Conservation (phyloP, 192 early-diverging fungal species). For the Coemansia sp. region DNA sequence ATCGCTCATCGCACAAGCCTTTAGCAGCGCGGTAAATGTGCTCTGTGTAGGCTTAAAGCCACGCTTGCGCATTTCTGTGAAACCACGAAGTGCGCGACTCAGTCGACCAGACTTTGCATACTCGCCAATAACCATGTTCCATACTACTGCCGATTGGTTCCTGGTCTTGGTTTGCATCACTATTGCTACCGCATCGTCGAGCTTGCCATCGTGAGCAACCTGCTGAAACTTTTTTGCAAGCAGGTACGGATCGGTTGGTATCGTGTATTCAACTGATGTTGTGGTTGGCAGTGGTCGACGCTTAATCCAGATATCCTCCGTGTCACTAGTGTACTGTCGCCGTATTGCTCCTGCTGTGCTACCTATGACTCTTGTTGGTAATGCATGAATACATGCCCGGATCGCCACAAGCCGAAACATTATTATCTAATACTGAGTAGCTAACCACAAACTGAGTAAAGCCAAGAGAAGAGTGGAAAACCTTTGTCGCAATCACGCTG, state of each 20-base stretch:
- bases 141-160: slow-evolving; percentile 39
- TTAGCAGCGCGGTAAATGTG: slow-evolving; percentile 44
- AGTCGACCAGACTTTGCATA: slow-evolving; percentile 44
- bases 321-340: background rate
- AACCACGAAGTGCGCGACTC: slow-evolving; percentile 37
- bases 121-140: slow-evolving; percentile 52
- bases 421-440: background rate
- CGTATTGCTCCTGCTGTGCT: background rate
- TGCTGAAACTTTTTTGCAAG: slow-evolving; percentile 48
- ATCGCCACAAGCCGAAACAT: background rate
- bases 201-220: slow-evolving; percentile 29
- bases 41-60: slow-evolving; percentile 42
- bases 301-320: slow-evolving; percentile 26
- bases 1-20: slow-evolving; percentile 35
- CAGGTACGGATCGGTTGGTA: slow-evolving; percentile 42
- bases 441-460: background rate
- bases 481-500: background rate
- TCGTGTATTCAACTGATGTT: slow-evolving; percentile 45
- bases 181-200: slow-evolving; percentile 52
- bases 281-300: slow-evolving; percentile 43
- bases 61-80: slow-evolving; percentile 46
- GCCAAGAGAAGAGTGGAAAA: background rate
- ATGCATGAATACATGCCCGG: background rate
- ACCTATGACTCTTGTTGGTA: background rate
- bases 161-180: slow-evolving; percentile 43